Evolutionary conservation across 106 monocot genomes (phyloP), one percentile per base, ranked within the genome.

Genomic region (Dioscorea dumetorum): DNA sequence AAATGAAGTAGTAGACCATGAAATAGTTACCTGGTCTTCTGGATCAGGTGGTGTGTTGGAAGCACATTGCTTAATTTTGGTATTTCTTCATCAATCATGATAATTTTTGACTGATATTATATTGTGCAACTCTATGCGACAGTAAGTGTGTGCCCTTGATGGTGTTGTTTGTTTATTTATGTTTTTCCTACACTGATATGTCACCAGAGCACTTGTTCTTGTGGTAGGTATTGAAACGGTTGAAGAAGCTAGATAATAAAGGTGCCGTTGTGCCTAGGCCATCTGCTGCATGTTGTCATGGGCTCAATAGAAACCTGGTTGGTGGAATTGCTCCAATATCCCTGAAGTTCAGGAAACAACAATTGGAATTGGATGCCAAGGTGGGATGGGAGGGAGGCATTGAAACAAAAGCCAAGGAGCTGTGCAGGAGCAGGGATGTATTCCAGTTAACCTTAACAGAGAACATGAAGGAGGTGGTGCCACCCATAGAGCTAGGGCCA

Each of bases 181-280:
- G 54, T 54, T 8, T 54, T 54, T 18, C 54, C 4, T 8, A 15
- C 19, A 54, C 18, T 15, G 7, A 5, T 5, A 19, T 5, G 19
- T 19, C 15, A 54, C 15, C 5, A 54, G 5, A 19, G 15, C 19
- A 49, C 33, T 16, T 68, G 50, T 35, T 15, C 54, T 18, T 54
- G 24, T 51, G 49, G 16, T 34, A 79, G 79, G 69, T 52, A 10
- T 54, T 52, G 57, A 79, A 79, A 73, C 61, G 79, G 18, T 57
- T 73, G 49, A 79, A 69, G 63, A 73, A 62, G 63, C 34, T 63
- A 11, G 28, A 73, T 33, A 67, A 31, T 0, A 56, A 49, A 23
- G 48, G 54, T 33, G 49, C 22, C 7, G 9, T 22, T 23, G 31
- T 51, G 10, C 23, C 34, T 13, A 53, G 2, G 7, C 31, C 50